Base-by-base conservation (phyloP, 352 stramenopile species). In the Phytophthora uliginosa region DNA sequence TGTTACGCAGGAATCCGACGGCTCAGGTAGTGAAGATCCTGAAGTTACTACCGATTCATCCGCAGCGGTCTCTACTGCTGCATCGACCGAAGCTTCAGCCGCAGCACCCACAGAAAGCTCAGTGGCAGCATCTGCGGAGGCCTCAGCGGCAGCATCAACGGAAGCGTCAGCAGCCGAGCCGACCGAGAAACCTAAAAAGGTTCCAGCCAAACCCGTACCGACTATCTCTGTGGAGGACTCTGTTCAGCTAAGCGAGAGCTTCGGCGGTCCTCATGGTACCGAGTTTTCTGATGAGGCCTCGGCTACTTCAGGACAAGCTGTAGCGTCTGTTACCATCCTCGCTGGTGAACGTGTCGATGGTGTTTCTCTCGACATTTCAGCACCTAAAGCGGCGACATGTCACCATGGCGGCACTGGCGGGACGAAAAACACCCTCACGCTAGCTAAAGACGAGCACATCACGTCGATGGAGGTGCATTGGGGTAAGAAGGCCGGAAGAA, bases 251-350 rank as follows among this genome's bases (percentile, higher is more conserved):
- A 67, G 65, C 18, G 58, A 72, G 13, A 72, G 57, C 26, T 69
- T 69, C 17, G 62, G 62, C 36, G 62, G 62, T 17, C 62, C 62
- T 7, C 62, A 69, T n/a, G 62, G 51, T 34, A 55, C 62, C 4
- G 52, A 69, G 33, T 69, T 69, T 24, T 69, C 62, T 10, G 62
- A 69, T n/a, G 52, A 69, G 61, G 51, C 51, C 4, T 55, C 62
- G 8, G 62, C 59, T 13, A 54, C 40, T 8, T 54, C 42, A 13
- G 62, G 22, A 33, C 62, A 69, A 48, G 56, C 36, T 1, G 28
- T 69, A 12, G 26, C 10, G n/a, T 66, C 64, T n/a, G 36, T 71
- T 66, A 61, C 64, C 9, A 66, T 71, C 15, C 53, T 48, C n/a
- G 64, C 64, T 17, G 55, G 45, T 24, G 55, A 64, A 20, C 64